Base-by-base conservation (phyloP, 2,329 filamentous ascomycete genomes). In the Westerdykella sp. region DNA sequence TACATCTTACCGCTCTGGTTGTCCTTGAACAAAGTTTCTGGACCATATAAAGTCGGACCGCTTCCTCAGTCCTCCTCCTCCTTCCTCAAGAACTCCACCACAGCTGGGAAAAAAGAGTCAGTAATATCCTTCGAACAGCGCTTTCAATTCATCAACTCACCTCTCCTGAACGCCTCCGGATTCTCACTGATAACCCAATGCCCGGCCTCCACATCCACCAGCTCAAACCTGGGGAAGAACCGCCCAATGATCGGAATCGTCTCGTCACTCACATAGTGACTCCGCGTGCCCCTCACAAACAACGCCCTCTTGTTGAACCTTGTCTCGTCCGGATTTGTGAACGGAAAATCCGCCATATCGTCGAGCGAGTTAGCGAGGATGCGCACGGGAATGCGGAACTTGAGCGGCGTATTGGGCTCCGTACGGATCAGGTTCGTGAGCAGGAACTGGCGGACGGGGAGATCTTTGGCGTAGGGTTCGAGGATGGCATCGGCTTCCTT, bases 131-230 rank as follows among this genome's bases (percentile, higher is more conserved):
- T 22, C 14, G 2, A 28, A 30, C 12, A 15, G 16, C 22, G 5
- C 21, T 12, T 62, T 3, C 13, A 5, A 6, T 2, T 5, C 12
- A 12, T 28, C 30, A 5, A 60, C 77, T 63, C 63, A 88, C 86
- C 83, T 74, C 78, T 71, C 60, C 83, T 79, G 53, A 95, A 95
- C 9, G 75, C 81, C 59, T 88, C 81, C 0, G 88, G 87, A 55
- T 88, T 83, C 72, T 95, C 88, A n/a, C 85, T 87, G 49, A 91
- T 89, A 5, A 95, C 72, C 88, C 88, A 95, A 65, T 95, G 88
- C 0, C 88, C 88, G 7, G 83, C 78, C 31, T 93, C 83, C 25
- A 95, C 71, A 67, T 91, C 84, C 39, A 74, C 79, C 23, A 93
- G 59, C 61, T 79, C 71, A 59, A 93, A 95, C 18, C 74, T 73